A percentile compares a stretch with the other conserved stretches of the same genome.
Conservation (phyloP, 495 filamentous ascomycete species). For the Aspergillus panamensis region DNA sequence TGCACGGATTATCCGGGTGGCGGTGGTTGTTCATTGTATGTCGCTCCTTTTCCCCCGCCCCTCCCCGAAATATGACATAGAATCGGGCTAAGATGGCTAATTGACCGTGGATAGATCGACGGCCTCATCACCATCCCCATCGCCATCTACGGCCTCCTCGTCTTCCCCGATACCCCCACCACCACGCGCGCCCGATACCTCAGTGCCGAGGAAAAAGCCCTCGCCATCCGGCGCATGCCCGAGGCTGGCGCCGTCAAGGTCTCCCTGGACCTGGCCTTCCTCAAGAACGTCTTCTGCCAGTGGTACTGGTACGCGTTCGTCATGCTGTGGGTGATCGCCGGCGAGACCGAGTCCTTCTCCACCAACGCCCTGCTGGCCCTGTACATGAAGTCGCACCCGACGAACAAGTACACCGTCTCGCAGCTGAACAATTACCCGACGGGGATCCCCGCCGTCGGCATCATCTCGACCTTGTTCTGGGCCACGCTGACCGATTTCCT, state of each 20-base stretch:
- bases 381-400: slow-evolving; percentile 34
- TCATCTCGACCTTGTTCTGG: slow-evolving; percentile 52
- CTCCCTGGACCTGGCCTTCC: slow-evolving; percentile 34
- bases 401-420: slow-evolving; percentile 38
- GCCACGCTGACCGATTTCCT: slow-evolving; percentile 51
- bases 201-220: slow-evolving; percentile 35
- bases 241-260: slow-evolving; percentile 26
- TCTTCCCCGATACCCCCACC: slow-evolving; percentile 59
- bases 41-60: background rate
- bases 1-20: slow-evolving; percentile 55
- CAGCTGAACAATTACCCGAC: slow-evolving; percentile 50
- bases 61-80: background rate
- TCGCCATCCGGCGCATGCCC: slow-evolving; percentile 44
- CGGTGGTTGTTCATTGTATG: slow-evolving; percentile 61
- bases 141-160: slow-evolving; percentile 54
- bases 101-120: slow-evolving; percentile 26
- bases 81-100: too few relatives aligned
- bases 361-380: slow-evolving; percentile 40
- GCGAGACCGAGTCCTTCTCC: slow-evolving; percentile 50
- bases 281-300: slow-evolving; percentile 38
- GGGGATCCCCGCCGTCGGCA: slow-evolving; percentile 47
- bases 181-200: slow-evolving; percentile 54
- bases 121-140: slow-evolving; percentile 55
- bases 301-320: slow-evolving; percentile 51
- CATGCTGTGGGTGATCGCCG: slow-evolving; percentile 48